Conservation (phyloP, 768 basidiomycete species). For the Phanerodontia chrysosporium region DNA sequence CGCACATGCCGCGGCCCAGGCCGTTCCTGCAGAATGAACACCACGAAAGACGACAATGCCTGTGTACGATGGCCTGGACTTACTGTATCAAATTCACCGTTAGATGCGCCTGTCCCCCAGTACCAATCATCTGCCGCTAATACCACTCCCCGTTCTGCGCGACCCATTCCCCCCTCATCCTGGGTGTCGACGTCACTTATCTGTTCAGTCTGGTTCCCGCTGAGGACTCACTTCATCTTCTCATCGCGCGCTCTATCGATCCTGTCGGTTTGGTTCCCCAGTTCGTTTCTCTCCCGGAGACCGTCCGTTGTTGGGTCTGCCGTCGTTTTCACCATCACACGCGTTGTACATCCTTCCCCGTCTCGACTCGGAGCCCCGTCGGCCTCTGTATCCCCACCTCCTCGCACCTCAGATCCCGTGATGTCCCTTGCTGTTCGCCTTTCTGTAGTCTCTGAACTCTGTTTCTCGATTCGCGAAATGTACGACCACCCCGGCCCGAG, state of each 20-base stretch:
- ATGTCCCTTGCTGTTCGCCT: neutral
- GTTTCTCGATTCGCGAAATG: neutral
- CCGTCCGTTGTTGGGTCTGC: neutral
- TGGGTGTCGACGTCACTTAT: neutral
- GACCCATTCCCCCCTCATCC: neutral
- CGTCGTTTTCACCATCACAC: neutral
- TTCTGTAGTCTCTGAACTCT: neutral
- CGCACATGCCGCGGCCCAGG: neutral
- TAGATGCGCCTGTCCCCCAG: slow-evolving; percentile 1
- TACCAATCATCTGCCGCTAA: slow-evolving; percentile 1
- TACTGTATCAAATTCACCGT: slow-evolving; percentile 2
- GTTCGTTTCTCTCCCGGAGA: neutral
- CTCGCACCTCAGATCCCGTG: too few species aligned
- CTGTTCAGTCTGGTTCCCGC: neutral
- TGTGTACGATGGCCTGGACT: neutral
- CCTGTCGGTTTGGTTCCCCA: neutral
- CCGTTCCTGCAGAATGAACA: neutral
- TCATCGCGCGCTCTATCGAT: neutral
- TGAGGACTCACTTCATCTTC: neutral
- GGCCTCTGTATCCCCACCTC: neutral
- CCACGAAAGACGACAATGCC: neutral
- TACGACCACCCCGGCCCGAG: neutral
- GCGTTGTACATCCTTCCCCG: neutral
- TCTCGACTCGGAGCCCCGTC: neutral
- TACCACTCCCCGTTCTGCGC: neutral